Evolutionary conservation across 768 basidiomycete genomes (phyloP).

Genomic region (Lactifluus volemus): DNA sequence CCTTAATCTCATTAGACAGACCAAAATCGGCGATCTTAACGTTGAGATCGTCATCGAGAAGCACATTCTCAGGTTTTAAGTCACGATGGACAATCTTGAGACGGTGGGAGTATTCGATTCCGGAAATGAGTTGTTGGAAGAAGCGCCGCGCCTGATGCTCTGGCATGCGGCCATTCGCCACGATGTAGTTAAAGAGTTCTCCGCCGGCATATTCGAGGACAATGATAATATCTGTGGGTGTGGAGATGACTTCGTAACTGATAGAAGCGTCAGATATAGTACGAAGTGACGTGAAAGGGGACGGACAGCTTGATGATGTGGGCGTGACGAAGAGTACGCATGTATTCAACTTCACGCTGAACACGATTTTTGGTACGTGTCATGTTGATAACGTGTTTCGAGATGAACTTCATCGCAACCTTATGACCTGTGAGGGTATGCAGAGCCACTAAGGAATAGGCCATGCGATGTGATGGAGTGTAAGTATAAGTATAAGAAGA

Average conservation of each 20-base stretch:
- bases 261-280: conserved; percentile 7
- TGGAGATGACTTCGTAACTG: conserved; percentile 86
- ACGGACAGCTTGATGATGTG: conserved; percentile 96
- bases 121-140: conserved; percentile 98
- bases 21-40: conserved; percentile 99
- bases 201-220: conserved; percentile 95
- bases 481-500: background rate
- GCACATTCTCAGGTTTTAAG: conserved; percentile 93
- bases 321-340: conserved; percentile 87
- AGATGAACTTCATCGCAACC: conserved; percentile 97
- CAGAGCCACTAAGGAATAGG: conserved; percentile 60
- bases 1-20: conserved; percentile 89
- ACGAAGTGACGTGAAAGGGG: conserved; percentile 6
- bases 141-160: conserved; percentile 84
- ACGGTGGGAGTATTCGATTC: conserved; percentile 93
- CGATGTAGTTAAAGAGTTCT: conserved; percentile 98
- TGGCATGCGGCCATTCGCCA: conserved; percentile 84
- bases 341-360: conserved; percentile 93
- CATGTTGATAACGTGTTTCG: conserved; percentile 85
- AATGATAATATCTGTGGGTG: conserved; percentile 93
- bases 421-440: conserved; percentile 92
- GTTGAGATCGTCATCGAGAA: conserved; percentile 75
- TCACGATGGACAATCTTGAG: conserved; percentile 98
- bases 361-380: conserved; percentile 90
- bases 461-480: background rate